Evolutionary conservation across 208 protist genomes (phyloP).

Genomic region (Tritrichomonas musculus): DNA sequence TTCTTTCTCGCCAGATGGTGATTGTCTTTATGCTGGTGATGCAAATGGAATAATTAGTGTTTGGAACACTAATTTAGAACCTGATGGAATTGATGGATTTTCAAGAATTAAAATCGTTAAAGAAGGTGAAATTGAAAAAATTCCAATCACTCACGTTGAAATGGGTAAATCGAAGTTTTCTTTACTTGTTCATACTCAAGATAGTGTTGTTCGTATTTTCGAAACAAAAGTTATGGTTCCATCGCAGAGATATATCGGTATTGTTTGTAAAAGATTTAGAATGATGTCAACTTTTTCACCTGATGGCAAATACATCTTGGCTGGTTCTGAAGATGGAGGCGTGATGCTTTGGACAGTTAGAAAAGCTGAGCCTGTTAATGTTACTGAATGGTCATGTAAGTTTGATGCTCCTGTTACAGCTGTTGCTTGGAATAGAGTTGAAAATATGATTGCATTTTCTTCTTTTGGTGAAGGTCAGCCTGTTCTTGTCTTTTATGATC

Average conservation of each 20-base stretch:
- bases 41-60: neutral
- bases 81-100: neutral
- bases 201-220: neutral
- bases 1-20: neutral
- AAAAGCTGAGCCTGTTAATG: neutral
- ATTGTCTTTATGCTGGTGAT: neutral
- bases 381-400: neutral
- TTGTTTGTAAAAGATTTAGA: neutral
- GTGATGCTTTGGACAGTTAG: neutral
- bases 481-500: neutral
- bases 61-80: neutral
- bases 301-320: neutral
- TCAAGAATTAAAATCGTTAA: neutral
- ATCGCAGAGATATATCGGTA: neutral
- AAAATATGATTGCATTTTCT: conserved; percentile 29
- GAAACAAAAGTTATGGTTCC: conserved; percentile 31
- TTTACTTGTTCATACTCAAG: neutral
- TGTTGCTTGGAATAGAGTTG: conserved; percentile 31
- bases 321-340: conserved; percentile 16
- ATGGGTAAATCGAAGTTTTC: conserved; percentile 5
- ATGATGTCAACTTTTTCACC: neutral
- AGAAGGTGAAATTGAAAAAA: neutral
- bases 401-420: neutral
- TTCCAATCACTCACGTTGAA: neutral
- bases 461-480: neutral